These are phyloP conservation scores for Lasiodiplodia citricola DNA, from an alignment of 2,329 filamentous ascomycete species.

Conservation along the genomic window DNA sequence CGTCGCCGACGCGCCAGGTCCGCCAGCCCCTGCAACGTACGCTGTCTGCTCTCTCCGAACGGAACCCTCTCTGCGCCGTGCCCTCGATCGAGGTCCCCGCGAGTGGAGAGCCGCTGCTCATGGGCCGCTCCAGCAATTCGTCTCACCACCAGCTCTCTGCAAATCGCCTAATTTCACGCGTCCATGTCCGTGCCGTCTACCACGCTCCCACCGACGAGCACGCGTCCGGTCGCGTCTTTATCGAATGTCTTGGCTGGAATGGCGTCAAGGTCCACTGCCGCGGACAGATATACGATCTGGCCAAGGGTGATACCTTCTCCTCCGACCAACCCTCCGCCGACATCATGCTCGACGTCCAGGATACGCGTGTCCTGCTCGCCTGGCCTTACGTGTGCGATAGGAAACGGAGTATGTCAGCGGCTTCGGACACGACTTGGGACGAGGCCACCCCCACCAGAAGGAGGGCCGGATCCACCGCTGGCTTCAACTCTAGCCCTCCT, in stretches of 20 bases:
- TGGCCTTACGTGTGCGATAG: constrained; percentile 69
- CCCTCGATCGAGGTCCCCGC: constrained; percentile 81
- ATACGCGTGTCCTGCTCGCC: constrained; percentile 83
- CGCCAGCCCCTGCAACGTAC: constrained; percentile 64
- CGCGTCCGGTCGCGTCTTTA: constrained; percentile 79
- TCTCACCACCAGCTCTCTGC: constrained; percentile 94
- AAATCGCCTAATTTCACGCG: constrained; percentile 89
- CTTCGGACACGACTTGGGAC: constrained; percentile 66
- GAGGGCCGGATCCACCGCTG: constrained; percentile 38
- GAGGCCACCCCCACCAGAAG: constrained; percentile 62
- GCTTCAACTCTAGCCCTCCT: constrained; percentile 65
- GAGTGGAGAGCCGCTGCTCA: constrained; percentile 79
- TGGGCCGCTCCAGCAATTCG: constrained; percentile 93
- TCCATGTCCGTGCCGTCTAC: constrained; percentile 89
- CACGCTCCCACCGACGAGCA: constrained; percentile 70
- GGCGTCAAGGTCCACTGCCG: constrained; percentile 91
- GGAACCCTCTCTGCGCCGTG: constrained; percentile 80
- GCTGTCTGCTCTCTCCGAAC: constrained; percentile 72
- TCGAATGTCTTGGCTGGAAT: constrained; percentile 95
- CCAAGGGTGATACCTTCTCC: constrained; percentile 86
- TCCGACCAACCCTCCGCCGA: constrained; percentile 87
- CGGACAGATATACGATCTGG: constrained; percentile 82
- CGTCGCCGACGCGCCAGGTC: constrained; percentile 66
- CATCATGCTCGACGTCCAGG: constrained; percentile 95
- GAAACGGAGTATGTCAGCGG: constrained; percentile 30